These are phyloP conservation scores for Colletotrichum kahawae DNA, from an alignment of 2,329 filamentous ascomycete genomes.

Conservation along the genomic window DNA sequence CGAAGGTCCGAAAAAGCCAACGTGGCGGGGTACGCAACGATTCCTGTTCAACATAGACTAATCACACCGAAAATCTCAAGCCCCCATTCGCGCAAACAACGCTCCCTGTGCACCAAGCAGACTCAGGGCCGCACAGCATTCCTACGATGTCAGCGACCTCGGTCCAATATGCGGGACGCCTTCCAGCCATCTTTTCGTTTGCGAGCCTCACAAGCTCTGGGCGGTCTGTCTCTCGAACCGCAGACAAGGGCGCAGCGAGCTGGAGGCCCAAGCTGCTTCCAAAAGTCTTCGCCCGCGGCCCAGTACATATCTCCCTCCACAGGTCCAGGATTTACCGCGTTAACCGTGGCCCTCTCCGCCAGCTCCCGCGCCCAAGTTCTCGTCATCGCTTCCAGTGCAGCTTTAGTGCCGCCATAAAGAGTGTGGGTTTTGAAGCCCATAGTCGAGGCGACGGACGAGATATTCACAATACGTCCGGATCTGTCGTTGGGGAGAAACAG, in stretches of 20 bases:
- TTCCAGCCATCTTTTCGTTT: conserved; percentile 42
- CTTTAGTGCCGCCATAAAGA: conserved; percentile 62
- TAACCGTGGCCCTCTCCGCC: conserved; percentile 55
- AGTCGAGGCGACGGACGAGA: conserved; percentile 52
- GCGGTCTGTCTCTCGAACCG: conserved; percentile 10
- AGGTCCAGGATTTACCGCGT: conserved; percentile 61
- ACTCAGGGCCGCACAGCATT: neutral
- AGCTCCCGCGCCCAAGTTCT: conserved; percentile 64
- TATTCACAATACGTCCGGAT: conserved; percentile 58
- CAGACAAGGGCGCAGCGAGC: neutral
- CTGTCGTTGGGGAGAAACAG: conserved; percentile 73
- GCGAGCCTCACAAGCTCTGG: conserved; percentile 9
- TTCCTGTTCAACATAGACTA: neutral
- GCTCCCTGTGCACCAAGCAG: neutral
- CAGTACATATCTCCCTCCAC: conserved; percentile 57
- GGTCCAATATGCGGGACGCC: neutral
- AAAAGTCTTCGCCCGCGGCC: neutral
- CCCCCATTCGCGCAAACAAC: neutral
- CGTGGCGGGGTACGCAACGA: too few species aligned
- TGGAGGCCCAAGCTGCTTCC: neutral
- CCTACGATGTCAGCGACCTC: neutral
- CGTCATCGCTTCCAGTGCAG: conserved; percentile 62
- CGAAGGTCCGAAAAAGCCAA: too few species aligned
- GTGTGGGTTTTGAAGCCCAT: conserved; percentile 57
- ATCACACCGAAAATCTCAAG: neutral